These are phyloP conservation scores for Psilocybe cubensis DNA, from an alignment of 768 basidiomycete genomes.

Conservation along the genomic window DNA sequence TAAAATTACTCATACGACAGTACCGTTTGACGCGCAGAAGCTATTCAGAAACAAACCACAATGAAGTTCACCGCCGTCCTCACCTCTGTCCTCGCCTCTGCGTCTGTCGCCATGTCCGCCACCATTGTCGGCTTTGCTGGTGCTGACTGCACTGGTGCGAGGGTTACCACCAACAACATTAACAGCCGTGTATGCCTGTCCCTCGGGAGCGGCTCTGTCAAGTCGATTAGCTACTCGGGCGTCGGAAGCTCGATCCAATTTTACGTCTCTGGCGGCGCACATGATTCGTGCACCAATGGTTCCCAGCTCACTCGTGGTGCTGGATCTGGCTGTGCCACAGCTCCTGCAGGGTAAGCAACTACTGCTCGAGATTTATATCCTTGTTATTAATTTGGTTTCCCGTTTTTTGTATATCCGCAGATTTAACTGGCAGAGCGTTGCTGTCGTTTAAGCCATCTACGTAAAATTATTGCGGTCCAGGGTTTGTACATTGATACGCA, in stretches of 20 bases:
- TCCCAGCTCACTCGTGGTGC: constrained; percentile 5
- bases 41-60: neutral
- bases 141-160: constrained; percentile 7
- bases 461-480: no score
- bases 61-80: constrained; percentile 23
- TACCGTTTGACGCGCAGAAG: no score
- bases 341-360: constrained; percentile 17
- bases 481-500: no score
- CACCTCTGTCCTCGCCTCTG: constrained; percentile 15
- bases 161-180: neutral
- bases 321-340: constrained; percentile 22
- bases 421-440: no score
- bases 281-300: constrained; percentile 23
- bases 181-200: constrained; percentile 11
- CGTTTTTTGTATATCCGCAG: no score
- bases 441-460: no score
- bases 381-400: no score
- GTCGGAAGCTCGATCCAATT: constrained; percentile 17
- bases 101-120: constrained; percentile 18
- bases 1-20: no score
- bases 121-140: constrained; percentile 7
- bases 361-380: no score
- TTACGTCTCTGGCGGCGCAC: constrained; percentile 17
- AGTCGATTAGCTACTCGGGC: constrained; percentile 21
- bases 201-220: constrained; percentile 15